Percentiles rank a stretch among this genome's conserved stretches.
Evolutionary conservation across 78 protist genomes (phyloP).

Genomic region (Polysphondylium violaceum): DNA sequence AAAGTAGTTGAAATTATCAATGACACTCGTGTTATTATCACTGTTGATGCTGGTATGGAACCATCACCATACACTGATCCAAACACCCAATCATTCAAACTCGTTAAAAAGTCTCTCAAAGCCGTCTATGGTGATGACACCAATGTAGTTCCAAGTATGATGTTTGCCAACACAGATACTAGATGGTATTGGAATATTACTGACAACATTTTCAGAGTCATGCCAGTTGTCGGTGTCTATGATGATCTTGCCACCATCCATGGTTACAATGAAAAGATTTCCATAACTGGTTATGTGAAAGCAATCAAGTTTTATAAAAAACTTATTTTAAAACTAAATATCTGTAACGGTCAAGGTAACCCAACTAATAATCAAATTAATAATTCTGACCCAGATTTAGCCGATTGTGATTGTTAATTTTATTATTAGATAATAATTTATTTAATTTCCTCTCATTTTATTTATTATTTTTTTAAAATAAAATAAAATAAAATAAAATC

Average conservation of each 20-base stretch:
- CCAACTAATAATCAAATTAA: constrained; percentile 4
- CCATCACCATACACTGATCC: constrained; percentile 42
- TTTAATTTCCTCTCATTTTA: neutral
- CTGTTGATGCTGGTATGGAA: constrained; percentile 25
- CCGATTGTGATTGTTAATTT: neutral
- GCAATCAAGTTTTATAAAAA: constrained; percentile 39
- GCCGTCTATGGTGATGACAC: constrained; percentile 19
- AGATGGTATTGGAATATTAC: constrained; percentile 46
- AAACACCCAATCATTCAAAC: neutral
- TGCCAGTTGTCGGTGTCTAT: neutral
- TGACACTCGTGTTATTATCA: constrained; percentile 22
- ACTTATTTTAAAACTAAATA: constrained; percentile 25
- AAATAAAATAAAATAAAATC: neutral
- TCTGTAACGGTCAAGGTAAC: too few relatives aligned
- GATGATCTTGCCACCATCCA: constrained; percentile 14
- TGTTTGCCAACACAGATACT: constrained; percentile 69
- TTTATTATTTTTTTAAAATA: neutral
- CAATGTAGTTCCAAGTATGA: constrained; percentile 20
- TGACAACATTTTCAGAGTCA: constrained; percentile 34
- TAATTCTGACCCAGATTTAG: constrained; percentile 4
- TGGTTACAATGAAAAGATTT: constrained; percentile 49
- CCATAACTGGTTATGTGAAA: constrained; percentile 8
- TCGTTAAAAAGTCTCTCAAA: neutral
- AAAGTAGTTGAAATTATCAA: constrained; percentile 6
- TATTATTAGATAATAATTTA: neutral